Conservation (phyloP, 805 yeast species). For the Yarrowia osloensis region DNA sequence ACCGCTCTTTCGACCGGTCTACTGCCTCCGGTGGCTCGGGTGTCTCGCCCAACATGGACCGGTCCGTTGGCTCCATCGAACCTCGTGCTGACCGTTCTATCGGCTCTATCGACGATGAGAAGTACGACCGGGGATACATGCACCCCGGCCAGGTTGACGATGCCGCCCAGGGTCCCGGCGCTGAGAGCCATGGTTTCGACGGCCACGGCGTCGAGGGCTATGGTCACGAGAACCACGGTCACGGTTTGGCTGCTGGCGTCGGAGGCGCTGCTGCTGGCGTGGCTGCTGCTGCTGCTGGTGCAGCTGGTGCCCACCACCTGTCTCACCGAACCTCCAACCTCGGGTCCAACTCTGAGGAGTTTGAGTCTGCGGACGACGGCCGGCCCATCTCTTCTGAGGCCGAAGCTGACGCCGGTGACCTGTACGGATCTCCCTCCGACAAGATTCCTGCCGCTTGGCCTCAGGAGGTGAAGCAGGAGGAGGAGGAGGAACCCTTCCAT, state of each 20-base stretch:
- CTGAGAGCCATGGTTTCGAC: neutral
- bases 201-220: too few species aligned
- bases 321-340: slow-evolving; percentile 18
- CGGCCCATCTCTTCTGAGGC: neutral
- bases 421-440: neutral
- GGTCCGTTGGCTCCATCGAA: neutral
- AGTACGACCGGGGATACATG: neutral
- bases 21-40: neutral
- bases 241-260: slow-evolving; percentile 28
- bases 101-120: slow-evolving; percentile 21
- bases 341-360: slow-evolving; percentile 23
- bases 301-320: neutral
- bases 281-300: slow-evolving; percentile 28
- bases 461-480: neutral
- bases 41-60: neutral
- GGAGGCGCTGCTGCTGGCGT: slow-evolving; percentile 32
- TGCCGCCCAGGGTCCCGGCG: too few species aligned
- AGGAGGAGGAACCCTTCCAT: neutral
- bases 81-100: neutral
- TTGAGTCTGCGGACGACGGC: slow-evolving; percentile 27
- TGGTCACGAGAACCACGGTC: neutral
- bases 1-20: slow-evolving; percentile 1
- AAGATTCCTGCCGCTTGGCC: slow-evolving; percentile 28
- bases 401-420: neutral
- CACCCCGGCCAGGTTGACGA: slow-evolving; percentile 6